Evolutionary conservation across 495 filamentous ascomycete genomes (phyloP).

Genomic region (Penicillium desertorum): DNA sequence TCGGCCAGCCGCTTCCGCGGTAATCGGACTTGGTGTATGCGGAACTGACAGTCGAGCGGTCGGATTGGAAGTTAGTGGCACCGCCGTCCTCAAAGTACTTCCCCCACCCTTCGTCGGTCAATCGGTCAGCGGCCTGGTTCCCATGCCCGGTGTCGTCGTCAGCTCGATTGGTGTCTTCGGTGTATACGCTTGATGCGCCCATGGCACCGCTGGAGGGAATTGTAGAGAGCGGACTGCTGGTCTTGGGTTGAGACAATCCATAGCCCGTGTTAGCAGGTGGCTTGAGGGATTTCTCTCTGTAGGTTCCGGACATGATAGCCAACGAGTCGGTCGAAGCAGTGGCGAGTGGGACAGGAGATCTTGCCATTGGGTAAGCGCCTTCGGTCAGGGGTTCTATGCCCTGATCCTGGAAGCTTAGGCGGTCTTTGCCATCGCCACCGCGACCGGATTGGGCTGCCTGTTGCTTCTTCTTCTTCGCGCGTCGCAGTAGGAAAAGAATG

Average conservation of each 20-base stretch:
- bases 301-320: conserved; percentile 45
- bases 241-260: conserved; percentile 23
- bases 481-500: conserved; percentile 66
- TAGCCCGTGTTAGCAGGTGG: conserved; percentile 29
- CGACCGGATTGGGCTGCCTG: conserved; percentile 53
- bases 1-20: conserved; percentile 43
- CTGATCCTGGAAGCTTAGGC: conserved; percentile 64
- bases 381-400: conserved; percentile 54
- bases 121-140: conserved; percentile 45
- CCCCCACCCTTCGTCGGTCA: conserved; percentile 58
- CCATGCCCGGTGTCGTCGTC: conserved; percentile 11
- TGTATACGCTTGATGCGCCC: conserved; percentile 28
- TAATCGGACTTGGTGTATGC: conserved; percentile 37
- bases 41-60: conserved; percentile 32
- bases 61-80: conserved; percentile 39
- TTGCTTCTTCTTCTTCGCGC: conserved; percentile 51
- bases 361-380: conserved; percentile 46
- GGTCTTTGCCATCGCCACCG: conserved; percentile 53
- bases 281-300: conserved; percentile 39
- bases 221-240: conserved; percentile 33
- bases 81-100: conserved; percentile 58
- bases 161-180: conserved; percentile 25
- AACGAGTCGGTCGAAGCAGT: conserved; percentile 48
- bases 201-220: conserved; percentile 35
- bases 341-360: conserved; percentile 42